A percentile compares a stretch with the other conserved stretches of the same genome.
phyloP scores from a whole-genome alignment of 1,139 yeast species.

The Eremothecium cymbalariae region DNA sequence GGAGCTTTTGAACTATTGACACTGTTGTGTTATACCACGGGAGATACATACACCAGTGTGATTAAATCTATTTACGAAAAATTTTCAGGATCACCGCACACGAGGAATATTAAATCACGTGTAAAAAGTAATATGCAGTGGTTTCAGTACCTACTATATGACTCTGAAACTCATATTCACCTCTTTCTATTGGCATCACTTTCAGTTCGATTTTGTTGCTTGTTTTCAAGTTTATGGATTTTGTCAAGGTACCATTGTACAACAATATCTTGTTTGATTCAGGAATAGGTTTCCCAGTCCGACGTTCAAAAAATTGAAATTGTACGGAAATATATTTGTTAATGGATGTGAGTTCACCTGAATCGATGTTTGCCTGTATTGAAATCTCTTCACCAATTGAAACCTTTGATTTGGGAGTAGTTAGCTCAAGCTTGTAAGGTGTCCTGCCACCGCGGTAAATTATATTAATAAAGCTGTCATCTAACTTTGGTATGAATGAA shows the following conservation, averaged over 20 bases:
- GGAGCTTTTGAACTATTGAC: no score
- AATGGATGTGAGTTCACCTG: constrained; percentile 1
- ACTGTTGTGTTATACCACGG: no score
- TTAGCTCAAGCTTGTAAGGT: constrained; percentile 16
- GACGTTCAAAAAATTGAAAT: constrained; percentile 20
- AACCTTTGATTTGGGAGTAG: constrained; percentile 10
- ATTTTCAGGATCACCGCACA: no score
- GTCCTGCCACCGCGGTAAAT: constrained; percentile 19
- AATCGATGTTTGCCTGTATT: constrained; percentile 9
- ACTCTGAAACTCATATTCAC: constrained; percentile 20
- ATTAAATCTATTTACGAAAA: no score
- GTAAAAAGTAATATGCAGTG: constrained; percentile 2
- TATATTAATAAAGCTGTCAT: constrained; percentile 18
- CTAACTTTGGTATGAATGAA: constrained; percentile 24
- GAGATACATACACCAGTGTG: no score
- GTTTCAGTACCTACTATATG: background rate
- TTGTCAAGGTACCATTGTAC: constrained; percentile 24
- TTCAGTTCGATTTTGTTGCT: constrained; percentile 13
- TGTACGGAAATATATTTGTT: constrained; percentile 10
- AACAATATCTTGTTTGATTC: constrained; percentile 21
- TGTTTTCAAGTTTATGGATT: constrained; percentile 11
- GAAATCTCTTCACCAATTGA: constrained; percentile 15
- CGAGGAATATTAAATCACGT: constrained; percentile 6
- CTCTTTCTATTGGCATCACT: constrained; percentile 25
- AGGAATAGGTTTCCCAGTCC: constrained; percentile 21